Evolutionary conservation across 306 rosid genomes (phyloP).

Genomic region (Arachis stenosperma): DNA sequence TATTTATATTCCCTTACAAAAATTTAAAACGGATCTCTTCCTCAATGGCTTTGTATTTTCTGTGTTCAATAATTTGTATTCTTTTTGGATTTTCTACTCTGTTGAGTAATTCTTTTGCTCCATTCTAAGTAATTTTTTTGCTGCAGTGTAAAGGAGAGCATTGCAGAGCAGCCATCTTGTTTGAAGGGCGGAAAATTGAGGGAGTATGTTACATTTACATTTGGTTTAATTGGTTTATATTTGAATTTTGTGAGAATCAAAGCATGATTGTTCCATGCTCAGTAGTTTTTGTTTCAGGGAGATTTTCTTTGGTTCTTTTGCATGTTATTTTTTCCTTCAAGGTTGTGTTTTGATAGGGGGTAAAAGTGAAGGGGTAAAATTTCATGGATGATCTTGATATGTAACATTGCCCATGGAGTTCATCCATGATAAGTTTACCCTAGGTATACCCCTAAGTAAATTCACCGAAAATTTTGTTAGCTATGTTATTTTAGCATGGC

Average conservation of each 20-base stretch:
- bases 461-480: neutral
- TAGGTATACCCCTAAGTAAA: too few species aligned
- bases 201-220: constrained; percentile 68
- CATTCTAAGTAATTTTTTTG: constrained; percentile 26
- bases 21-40: constrained; percentile 4
- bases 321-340: neutral
- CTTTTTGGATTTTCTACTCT: neutral
- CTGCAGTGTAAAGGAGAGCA: constrained; percentile 92
- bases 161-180: constrained; percentile 83
- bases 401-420: too few species aligned
- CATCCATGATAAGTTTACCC: too few species aligned
- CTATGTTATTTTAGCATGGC: constrained; percentile 26
- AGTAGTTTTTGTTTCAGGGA: neutral
- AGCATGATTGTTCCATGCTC: constrained; percentile 25
- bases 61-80: constrained; percentile 31
- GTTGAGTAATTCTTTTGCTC: constrained; percentile 24
- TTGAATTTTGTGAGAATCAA: constrained; percentile 31
- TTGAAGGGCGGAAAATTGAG: constrained; percentile 87
- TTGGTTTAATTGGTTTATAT: neutral
- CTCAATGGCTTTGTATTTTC: neutral
- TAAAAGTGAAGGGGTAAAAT: too few species aligned
- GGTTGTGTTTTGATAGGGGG: too few species aligned
- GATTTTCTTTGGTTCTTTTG: neutral
- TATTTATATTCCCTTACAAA: constrained; percentile 13
- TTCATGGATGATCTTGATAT: too few species aligned